Conservation (phyloP, 208 protist species). For the Hexamita inflata region DNA sequence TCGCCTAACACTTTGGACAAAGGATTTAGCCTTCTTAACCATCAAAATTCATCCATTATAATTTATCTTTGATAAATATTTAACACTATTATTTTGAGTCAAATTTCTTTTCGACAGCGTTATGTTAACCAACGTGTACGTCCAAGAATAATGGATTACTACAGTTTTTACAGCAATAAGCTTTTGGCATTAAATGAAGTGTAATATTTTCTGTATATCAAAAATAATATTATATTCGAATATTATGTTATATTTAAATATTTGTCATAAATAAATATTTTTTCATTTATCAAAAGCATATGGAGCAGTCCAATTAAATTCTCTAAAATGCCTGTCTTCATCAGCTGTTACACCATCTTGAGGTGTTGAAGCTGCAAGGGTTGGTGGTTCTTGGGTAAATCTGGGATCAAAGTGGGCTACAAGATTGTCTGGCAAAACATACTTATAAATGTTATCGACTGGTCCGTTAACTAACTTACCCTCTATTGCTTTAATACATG, state of each 20-base stretch:
- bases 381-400: slow-evolving; percentile 21
- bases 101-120: background rate
- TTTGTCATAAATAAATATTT: too few relatives aligned
- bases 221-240: too few relatives aligned
- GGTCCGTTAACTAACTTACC: background rate
- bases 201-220: too few relatives aligned
- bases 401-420: slow-evolving; percentile 19
- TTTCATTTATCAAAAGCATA: slow-evolving; percentile 26
- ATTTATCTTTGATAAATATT: background rate
- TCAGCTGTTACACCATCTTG: background rate
- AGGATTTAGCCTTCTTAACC: background rate
- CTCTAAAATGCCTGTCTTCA: slow-evolving; percentile 18
- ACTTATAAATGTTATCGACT: slow-evolving; percentile 8
- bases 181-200: too few relatives aligned
- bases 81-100: background rate
- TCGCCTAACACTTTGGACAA: background rate
- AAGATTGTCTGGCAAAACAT: slow-evolving; percentile 9
- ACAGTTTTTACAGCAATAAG: background rate
- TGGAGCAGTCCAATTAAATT: slow-evolving; percentile 19
- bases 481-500: slow-evolving; percentile 1
- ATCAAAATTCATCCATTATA: background rate
- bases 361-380: background rate
- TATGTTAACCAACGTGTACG: background rate
- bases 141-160: background rate
- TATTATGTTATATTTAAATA: too few relatives aligned